These are phyloP conservation scores for Colletotrichum eremochloae DNA, from an alignment of 2,329 filamentous ascomycete genomes.

Conservation along the genomic window DNA sequence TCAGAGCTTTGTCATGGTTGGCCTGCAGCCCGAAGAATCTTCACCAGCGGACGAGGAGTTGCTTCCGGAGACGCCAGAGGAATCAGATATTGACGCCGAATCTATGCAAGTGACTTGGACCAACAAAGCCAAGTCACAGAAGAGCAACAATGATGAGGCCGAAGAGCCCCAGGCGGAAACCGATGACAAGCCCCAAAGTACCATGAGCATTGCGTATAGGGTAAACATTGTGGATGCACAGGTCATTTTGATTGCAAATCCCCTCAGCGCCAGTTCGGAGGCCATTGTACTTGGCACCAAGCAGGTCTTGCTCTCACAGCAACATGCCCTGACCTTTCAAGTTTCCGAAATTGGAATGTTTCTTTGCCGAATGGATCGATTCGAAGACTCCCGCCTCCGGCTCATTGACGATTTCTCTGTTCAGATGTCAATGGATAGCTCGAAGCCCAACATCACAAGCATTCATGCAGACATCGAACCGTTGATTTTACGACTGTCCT, in stretches of 20 bases:
- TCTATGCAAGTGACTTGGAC: slow-evolving; percentile 65
- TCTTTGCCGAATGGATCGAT: slow-evolving; percentile 97
- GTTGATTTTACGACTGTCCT: slow-evolving; percentile 87
- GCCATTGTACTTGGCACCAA: slow-evolving; percentile 96
- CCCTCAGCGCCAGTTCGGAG: slow-evolving; percentile 88
- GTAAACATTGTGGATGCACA: slow-evolving; percentile 97
- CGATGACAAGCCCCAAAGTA: slow-evolving; percentile 49
- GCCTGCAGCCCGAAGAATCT: slow-evolving; percentile 75
- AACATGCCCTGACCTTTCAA: slow-evolving; percentile 93
- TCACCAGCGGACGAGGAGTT: slow-evolving; percentile 64
- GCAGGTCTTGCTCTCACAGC: slow-evolving; percentile 91
- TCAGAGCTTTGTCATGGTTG: slow-evolving; percentile 83
- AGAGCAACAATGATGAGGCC: slow-evolving; percentile 44
- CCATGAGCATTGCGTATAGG: slow-evolving; percentile 86
- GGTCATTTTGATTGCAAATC: slow-evolving; percentile 95
- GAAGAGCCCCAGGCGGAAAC: slow-evolving; percentile 27
- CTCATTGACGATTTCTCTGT: slow-evolving; percentile 98
- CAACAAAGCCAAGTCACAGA: slow-evolving; percentile 52
- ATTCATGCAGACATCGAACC: slow-evolving; percentile 93
- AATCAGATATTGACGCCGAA: slow-evolving; percentile 66
- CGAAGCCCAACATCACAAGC: slow-evolving; percentile 73
- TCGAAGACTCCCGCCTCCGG: slow-evolving; percentile 88
- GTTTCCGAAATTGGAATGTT: slow-evolving; percentile 98
- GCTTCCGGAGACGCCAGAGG: slow-evolving; percentile 68
- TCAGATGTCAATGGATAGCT: slow-evolving; percentile 86